Evolutionary conservation across 208 protist species (phyloP).

Genomic region (Crithidia acanthocephali): DNA sequence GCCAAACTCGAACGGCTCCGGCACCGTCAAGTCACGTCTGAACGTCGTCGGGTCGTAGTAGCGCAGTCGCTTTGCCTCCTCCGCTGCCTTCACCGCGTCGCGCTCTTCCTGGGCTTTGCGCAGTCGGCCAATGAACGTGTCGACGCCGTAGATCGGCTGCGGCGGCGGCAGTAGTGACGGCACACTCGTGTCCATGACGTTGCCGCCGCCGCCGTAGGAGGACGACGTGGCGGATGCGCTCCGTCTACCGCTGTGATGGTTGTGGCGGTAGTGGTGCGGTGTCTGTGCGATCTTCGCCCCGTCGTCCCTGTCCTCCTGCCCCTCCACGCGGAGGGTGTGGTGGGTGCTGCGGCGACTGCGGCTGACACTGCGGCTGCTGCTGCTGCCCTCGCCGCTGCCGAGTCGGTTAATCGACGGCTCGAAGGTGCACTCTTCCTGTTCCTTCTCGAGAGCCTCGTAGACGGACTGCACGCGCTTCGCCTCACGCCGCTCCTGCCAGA

Average conservation of each 20-base stretch:
- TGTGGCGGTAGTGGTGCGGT: no score
- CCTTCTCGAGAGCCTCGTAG: conserved; percentile 58
- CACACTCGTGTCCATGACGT: no score
- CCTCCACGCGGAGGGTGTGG: background rate
- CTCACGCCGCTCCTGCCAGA: conserved; percentile 71
- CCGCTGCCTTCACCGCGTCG: conserved; percentile 28
- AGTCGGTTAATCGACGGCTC: conserved; percentile 34
- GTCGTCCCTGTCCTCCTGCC: background rate
- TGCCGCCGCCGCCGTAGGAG: background rate
- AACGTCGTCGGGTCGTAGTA: conserved; percentile 46
- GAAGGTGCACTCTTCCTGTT: conserved; percentile 65
- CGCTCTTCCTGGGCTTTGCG: conserved; percentile 35
- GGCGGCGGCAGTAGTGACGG: conserved; percentile 23
- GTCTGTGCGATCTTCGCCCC: no score
- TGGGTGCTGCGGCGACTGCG: background rate
- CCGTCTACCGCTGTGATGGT: background rate
- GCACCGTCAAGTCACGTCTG: conserved; percentile 37
- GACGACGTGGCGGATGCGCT: background rate
- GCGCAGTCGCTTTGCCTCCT: conserved; percentile 44
- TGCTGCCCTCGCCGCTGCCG: conserved; percentile 10
- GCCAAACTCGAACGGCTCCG: conserved; percentile 49
- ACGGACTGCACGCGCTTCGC: conserved; percentile 59
- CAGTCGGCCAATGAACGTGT: conserved; percentile 53
- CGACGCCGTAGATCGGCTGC: conserved; percentile 40
- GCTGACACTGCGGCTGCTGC: conserved; percentile 1